phyloP scores from a whole-genome alignment of 2,329 filamentous ascomycete species.

The Aureobasidium uvarum region DNA sequence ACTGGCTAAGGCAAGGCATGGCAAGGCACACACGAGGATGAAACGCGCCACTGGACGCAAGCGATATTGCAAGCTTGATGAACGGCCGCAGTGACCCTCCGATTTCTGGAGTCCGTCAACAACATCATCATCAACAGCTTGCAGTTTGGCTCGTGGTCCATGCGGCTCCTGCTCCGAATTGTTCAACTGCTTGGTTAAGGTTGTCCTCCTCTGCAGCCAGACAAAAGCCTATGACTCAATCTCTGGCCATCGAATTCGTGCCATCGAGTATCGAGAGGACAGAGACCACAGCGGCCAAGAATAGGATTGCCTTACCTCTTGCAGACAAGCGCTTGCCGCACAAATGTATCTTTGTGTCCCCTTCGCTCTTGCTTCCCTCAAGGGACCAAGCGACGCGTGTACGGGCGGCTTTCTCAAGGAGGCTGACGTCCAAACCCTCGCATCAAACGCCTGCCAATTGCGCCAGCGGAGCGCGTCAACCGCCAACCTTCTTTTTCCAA shows the following conservation, averaged over 20 bases:
- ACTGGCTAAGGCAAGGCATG: conserved; percentile 26
- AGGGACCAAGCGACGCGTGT: conserved; percentile 16
- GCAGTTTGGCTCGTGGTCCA: not conserved
- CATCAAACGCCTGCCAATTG: conserved; percentile 21
- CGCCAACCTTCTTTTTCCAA: conserved; percentile 26
- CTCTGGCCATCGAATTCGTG: not conserved
- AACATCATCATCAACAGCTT: not conserved
- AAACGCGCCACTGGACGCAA: conserved; percentile 26
- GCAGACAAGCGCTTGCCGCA: conserved; percentile 14
- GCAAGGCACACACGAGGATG: conserved; percentile 24
- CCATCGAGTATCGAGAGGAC: not conserved
- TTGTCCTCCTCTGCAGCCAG: conserved; percentile 12
- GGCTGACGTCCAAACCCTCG: conserved; percentile 12
- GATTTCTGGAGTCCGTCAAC: conserved; percentile 1
- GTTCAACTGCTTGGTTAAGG: conserved; percentile 14
- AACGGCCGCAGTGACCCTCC: conserved; percentile 14
- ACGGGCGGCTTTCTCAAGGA: conserved; percentile 1
- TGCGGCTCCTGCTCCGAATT: conserved; percentile 18
- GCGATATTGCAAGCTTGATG: conserved; percentile 22
- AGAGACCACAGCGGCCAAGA: not conserved
- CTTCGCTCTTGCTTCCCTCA: not conserved
- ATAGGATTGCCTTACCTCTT: not conserved
- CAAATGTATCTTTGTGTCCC: conserved; percentile 13
- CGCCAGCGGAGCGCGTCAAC: conserved; percentile 26
- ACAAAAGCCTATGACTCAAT: conserved; percentile 10